These are phyloP conservation scores for Limnanthes douglasii DNA, from an alignment of 345 rosid genomes.

Conservation along the genomic window DNA sequence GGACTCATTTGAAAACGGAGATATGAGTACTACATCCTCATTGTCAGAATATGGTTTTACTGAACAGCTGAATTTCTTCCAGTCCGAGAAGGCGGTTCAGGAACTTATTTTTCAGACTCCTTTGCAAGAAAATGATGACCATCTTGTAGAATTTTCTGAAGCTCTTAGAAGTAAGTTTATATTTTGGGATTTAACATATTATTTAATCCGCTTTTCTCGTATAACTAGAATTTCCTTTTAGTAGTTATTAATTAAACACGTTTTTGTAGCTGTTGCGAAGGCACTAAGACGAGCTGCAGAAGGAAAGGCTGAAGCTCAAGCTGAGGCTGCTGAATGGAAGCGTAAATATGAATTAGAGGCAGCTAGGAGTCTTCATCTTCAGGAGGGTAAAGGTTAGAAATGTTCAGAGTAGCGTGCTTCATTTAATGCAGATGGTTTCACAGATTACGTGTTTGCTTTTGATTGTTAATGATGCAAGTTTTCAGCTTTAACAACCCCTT, in stretches of 20 bases:
- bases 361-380: conserved; percentile 29
- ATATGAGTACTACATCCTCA: conserved; percentile 20
- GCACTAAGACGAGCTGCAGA: conserved; percentile 88
- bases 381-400: conserved; percentile 55
- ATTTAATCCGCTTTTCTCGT: conserved; percentile 3
- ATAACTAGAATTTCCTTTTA: conserved; percentile 1
- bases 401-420: conserved; percentile 5
- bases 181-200: conserved; percentile 3
- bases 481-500: too few species aligned
- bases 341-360: conserved; percentile 83
- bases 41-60: conserved; percentile 32
- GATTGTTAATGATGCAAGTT: neutral
- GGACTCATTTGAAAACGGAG: conserved; percentile 40
- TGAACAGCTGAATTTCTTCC: conserved; percentile 32
- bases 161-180: conserved; percentile 72
- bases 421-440: conserved; percentile 2
- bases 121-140: conserved; percentile 61
- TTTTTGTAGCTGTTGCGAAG: conserved; percentile 84
- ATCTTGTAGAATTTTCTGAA: conserved; percentile 90
- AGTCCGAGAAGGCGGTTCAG: conserved; percentile 80
- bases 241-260: conserved; percentile 4
- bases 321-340: conserved; percentile 99
- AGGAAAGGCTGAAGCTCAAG: conserved; percentile 94
- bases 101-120: conserved; percentile 67
- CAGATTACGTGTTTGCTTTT: conserved; percentile 1